These are phyloP conservation scores for Lyophyllum shimeji DNA, from an alignment of 768 basidiomycete species.

Conservation along the genomic window DNA sequence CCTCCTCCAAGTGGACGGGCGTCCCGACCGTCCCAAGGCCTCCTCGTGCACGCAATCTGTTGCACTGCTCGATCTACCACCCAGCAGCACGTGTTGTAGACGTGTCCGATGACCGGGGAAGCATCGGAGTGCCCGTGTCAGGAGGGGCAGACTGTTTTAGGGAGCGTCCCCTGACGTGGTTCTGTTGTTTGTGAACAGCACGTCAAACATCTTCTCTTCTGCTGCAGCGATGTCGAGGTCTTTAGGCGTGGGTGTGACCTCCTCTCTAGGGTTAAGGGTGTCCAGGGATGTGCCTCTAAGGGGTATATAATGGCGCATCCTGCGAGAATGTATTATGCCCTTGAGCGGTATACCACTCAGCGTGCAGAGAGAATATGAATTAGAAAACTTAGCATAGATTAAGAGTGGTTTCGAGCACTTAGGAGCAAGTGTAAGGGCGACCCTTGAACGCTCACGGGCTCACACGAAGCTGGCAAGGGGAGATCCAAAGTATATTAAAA, in stretches of 20 bases:
- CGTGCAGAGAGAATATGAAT: too few species aligned
- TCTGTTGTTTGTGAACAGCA: not conserved
- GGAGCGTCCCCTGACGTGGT: not conserved
- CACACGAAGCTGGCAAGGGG: too few species aligned
- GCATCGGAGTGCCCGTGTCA: not conserved
- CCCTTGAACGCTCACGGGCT: too few species aligned
- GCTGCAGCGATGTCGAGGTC: not conserved
- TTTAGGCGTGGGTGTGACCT: not conserved
- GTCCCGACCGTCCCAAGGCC: too few species aligned
- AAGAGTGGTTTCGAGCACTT: conserved; percentile 1
- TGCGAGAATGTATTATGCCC: too few species aligned
- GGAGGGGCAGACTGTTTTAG: not conserved
- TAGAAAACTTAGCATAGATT: conserved; percentile 5
- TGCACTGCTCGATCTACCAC: too few species aligned
- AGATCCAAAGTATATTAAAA: too few species aligned
- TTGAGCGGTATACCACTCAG: too few species aligned
- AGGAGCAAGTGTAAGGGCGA: not conserved
- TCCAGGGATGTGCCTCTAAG: not conserved
- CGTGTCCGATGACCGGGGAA: not conserved
- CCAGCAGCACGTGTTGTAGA: too few species aligned
- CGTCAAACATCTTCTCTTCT: conserved; percentile 1
- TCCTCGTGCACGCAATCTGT: too few species aligned
- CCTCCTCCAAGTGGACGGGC: too few species aligned
- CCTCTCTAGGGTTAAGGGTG: not conserved
- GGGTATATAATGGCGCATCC: too few species aligned